These are phyloP conservation scores for Trametes sanguinea DNA, from an alignment of 768 basidiomycete genomes.

Conservation along the genomic window DNA sequence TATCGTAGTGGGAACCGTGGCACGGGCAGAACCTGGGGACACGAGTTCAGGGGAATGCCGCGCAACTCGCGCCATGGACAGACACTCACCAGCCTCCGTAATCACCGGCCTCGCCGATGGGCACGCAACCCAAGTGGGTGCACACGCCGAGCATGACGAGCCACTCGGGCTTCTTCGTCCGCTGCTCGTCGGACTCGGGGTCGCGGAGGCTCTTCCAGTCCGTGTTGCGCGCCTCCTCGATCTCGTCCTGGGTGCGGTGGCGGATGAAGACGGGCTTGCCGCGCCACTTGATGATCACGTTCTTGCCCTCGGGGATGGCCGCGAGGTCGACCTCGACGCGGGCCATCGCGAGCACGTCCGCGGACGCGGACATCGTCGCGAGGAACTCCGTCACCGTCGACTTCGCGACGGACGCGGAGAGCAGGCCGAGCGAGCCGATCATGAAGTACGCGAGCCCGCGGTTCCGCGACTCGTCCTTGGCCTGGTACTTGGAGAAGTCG, in stretches of 20 bases:
- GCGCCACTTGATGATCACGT: constrained; percentile 98
- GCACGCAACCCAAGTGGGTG: constrained; percentile 98
- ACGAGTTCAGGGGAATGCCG: background rate
- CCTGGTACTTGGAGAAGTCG: constrained; percentile 82
- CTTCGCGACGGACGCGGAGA: constrained; percentile 94
- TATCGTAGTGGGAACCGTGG: constrained; percentile 98
- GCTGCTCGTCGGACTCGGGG: constrained; percentile 85
- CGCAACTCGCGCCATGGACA: background rate
- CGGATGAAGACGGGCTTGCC: constrained; percentile 99
- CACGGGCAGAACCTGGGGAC: constrained; percentile 87
- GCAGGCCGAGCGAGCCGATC: constrained; percentile 88
- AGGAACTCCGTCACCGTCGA: constrained; percentile 93
- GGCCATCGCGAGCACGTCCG: constrained; percentile 96
- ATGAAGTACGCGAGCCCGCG: constrained; percentile 86
- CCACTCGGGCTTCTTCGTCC: constrained; percentile 96
- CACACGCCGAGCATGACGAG: constrained; percentile 90
- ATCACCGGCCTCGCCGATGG: constrained; percentile 96
- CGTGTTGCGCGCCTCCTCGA: constrained; percentile 83
- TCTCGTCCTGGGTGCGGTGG: constrained; percentile 89
- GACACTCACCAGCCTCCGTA: constrained; percentile 91
- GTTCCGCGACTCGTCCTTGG: constrained; percentile 62
- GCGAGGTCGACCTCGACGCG: constrained; percentile 95
- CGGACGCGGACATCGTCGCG: constrained; percentile 94
- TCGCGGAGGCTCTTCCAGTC: constrained; percentile 91
- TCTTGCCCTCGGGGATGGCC: constrained; percentile 95